Evolutionary conservation across 2,329 filamentous ascomycete genomes (phyloP).

Genomic region (Waltergamsia citrina): DNA sequence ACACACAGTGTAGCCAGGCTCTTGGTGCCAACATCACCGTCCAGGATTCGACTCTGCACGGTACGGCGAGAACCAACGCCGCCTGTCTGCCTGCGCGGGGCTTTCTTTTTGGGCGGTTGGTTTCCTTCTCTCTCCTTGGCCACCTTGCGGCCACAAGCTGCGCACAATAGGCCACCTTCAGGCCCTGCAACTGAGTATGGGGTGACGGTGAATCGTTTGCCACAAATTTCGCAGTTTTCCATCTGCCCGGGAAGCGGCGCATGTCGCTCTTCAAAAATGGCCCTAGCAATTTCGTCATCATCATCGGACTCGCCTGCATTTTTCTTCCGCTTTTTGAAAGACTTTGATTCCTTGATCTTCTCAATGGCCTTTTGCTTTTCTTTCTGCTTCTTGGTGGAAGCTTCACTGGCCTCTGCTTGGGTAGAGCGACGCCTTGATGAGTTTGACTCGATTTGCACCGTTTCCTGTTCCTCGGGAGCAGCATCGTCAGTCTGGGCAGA

Average conservation of each 20-base stretch:
- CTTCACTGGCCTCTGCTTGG: conserved; percentile 1
- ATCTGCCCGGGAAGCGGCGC: conserved; percentile 71
- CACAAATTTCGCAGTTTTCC: conserved; percentile 78
- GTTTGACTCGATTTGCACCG: not conserved
- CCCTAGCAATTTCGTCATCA: conserved; percentile 39
- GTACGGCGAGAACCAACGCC: conserved; percentile 60
- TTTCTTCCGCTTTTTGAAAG: conserved; percentile 43
- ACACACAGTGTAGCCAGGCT: conserved; percentile 55
- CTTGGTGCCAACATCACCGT: conserved; percentile 65
- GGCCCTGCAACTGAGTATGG: conserved; percentile 76
- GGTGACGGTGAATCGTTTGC: conserved; percentile 87
- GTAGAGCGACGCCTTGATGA: not conserved
- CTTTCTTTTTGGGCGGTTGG: conserved; percentile 22
- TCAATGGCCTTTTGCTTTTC: conserved; percentile 44
- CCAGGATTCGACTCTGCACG: conserved; percentile 74
- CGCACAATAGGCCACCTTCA: conserved; percentile 78
- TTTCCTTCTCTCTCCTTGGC: conserved; percentile 48
- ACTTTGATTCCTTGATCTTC: conserved; percentile 54
- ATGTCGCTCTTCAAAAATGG: conserved; percentile 34
- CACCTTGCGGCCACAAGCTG: conserved; percentile 67
- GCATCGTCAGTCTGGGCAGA: conserved; percentile 5
- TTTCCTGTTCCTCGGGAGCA: conserved; percentile 8
- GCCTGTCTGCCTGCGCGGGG: conserved; percentile 36
- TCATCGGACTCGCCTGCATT: conserved; percentile 26
- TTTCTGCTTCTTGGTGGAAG: conserved; percentile 25